Evolutionary conservation across 305 asterid genomes (phyloP), one percentile per base, ranked within the genome.

Genomic region (Rubia balearica): DNA sequence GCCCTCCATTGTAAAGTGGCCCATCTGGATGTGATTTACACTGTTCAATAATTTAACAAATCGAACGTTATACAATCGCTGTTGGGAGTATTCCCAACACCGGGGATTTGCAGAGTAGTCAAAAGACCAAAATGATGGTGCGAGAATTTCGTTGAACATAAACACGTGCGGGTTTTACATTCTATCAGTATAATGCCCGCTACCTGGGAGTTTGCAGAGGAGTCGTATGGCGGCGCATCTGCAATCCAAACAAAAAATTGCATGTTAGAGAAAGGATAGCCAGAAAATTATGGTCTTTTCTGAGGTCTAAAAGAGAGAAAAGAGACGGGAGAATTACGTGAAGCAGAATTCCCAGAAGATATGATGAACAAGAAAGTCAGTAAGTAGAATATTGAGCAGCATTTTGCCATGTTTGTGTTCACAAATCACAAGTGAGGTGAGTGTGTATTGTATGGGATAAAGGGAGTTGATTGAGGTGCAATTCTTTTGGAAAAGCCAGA

Each of bases 1-100:
- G 41, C 14, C 97, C 97, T 73, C 97, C 97, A 14, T 67, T 45
- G 84, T 89, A 89, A 27, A 89, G 88, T 68, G 97, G 81, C 13
- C 74, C 73, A 76, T 85, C 96, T 3, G 89, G 82, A 63, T 61
- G 79, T 75, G 48, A 9, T 75, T 82, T 85, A 51, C 97, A 90
- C 97, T 87, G 76, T 51, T 51, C 21, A 51, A 51, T 6, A 17
- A 0, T n/a, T 51, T n/a, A 17, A 51, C 0, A 51, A 17, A 48
- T 0, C 11, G 1, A 13, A 48, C 1, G 14, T 5, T 48, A 33
- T 3, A 33, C 3, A 33, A 33, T 33, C 38, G 38, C 5, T 33
- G 38, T 4, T 33, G 38, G 38, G 5, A 2, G 5, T 51, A 51
- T 17, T 55, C 21, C 14, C 61, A 55, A 17, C 10, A 12, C n/a